Percentiles rank a stretch among this genome's conserved stretches.
phyloP scores from a whole-genome alignment of 2,329 filamentous ascomycete species.

The Colletotrichum spaethianum region DNA sequence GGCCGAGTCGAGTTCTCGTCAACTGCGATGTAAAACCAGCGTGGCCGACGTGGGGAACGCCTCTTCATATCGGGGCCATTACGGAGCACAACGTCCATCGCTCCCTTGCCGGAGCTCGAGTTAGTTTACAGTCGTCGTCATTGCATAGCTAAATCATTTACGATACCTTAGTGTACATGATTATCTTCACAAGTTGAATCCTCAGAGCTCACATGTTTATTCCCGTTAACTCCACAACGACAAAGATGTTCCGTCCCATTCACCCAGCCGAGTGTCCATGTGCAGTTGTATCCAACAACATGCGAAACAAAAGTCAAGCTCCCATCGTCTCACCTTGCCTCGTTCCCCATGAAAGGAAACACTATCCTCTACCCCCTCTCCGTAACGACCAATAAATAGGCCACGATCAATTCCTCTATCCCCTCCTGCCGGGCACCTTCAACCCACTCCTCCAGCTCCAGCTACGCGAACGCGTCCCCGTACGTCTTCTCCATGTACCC shows the following conservation, averaged over 20 bases:
- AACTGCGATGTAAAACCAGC: background rate
- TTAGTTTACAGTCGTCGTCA: too few species aligned
- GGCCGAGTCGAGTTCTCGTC: background rate
- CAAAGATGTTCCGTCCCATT: too few species aligned
- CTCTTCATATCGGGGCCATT: background rate
- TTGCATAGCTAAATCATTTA: too few species aligned
- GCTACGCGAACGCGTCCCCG: slow-evolving; percentile 33
- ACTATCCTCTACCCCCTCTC: background rate
- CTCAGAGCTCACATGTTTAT: too few species aligned
- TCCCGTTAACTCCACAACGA: too few species aligned
- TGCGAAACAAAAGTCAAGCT: background rate
- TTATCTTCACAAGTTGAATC: too few species aligned
- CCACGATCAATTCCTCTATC: background rate
- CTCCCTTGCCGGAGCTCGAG: background rate
- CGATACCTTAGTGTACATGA: too few species aligned
- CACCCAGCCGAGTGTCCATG: background rate
- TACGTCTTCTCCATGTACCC: slow-evolving; percentile 37
- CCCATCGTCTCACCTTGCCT: background rate
- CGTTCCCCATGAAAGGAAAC: background rate
- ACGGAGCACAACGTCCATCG: background rate
- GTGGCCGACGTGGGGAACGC: background rate
- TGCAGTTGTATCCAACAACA: background rate
- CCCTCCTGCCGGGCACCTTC: background rate
- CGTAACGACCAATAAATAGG: background rate
- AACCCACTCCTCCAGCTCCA: slow-evolving; percentile 21